phyloP scores from a whole-genome alignment of 208 protist species.

The Phytomonas sp. region DNA sequence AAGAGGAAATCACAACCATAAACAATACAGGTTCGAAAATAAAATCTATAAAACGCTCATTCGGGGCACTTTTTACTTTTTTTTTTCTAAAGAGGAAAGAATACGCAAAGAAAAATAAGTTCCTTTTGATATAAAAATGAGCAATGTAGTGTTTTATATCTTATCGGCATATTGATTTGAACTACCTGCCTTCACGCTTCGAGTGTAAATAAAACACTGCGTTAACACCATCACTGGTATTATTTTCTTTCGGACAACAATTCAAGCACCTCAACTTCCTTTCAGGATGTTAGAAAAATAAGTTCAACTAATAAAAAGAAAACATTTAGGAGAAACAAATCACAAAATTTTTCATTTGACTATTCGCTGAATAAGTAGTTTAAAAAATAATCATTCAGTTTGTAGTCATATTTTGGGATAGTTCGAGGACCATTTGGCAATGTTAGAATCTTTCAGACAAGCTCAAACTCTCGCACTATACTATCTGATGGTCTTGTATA shows the following conservation, averaged over 20 bases:
- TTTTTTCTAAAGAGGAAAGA: background rate
- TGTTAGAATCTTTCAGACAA: constrained; percentile 32
- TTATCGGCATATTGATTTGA: background rate
- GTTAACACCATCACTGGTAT: background rate
- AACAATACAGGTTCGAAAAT: background rate
- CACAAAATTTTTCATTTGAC: constrained; percentile 4
- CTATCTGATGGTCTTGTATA: constrained; percentile 47
- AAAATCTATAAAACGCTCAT: background rate
- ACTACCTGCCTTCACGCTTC: background rate
- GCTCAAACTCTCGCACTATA: constrained; percentile 27
- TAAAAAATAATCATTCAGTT: background rate
- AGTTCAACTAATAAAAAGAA: background rate
- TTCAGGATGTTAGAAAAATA: background rate
- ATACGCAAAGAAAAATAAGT: background rate
- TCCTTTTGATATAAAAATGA: background rate
- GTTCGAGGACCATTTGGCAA: constrained; percentile 18
- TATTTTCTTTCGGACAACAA: background rate
- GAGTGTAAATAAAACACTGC: background rate
- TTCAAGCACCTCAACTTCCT: background rate
- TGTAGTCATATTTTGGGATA: constrained; percentile 7
- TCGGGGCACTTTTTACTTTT: background rate
- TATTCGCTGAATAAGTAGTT: background rate
- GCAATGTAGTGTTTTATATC: background rate
- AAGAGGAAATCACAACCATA: background rate
- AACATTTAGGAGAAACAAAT: constrained; percentile 10